Evolutionary conservation across 148 eudicot species (phyloP), one percentile per base, ranked within the genome.

Genomic region (Nepenthes gracilis): DNA sequence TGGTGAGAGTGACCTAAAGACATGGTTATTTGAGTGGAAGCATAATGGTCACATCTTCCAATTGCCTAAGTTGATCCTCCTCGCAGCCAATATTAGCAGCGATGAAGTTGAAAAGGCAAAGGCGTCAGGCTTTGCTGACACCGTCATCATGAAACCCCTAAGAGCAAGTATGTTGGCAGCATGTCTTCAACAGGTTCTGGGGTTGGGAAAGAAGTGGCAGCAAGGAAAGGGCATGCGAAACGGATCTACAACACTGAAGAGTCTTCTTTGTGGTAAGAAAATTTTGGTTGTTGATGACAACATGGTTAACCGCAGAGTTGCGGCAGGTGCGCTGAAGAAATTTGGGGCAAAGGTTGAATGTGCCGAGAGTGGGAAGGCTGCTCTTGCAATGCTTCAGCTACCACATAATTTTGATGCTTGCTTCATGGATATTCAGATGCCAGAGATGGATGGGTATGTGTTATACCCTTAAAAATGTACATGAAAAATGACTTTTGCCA

Each of bases 381-480:
- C 90, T 73, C 82, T 85, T 59, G 58, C 51, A 2, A 55, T 66
- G 74, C 82, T 85, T 57, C 75, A 67, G 67, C 48, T 82, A 12
- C 90, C 90, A 23, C 86, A 85, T 36, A 58, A 48, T 48, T 79
- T 79, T 35, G 83, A 79, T 67, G 90, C 90, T 5, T 85, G 90
- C 74, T 85, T 85, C 69, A 85, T 85, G 90, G 90, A 85, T 62
- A 85, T 85, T 69, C 90, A 85, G 62, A 85, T 85, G 90, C 90
- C 90, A 11, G 90, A 85, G 74, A 85, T 85, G 90, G 90, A 85
- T 38, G 90, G 90, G 90, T 85, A 75, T 32, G 77, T 72, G 9
- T 49, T 56, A 9, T 52, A 40, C 45, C 45, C 1, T 40, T 40
- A 0, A 8, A 40, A 40, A 40, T 40, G 4, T 40, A 8, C 45